phyloP scores from a whole-genome alignment of 1,139 yeast species.

The Saccharomyces hybrid region DNA sequence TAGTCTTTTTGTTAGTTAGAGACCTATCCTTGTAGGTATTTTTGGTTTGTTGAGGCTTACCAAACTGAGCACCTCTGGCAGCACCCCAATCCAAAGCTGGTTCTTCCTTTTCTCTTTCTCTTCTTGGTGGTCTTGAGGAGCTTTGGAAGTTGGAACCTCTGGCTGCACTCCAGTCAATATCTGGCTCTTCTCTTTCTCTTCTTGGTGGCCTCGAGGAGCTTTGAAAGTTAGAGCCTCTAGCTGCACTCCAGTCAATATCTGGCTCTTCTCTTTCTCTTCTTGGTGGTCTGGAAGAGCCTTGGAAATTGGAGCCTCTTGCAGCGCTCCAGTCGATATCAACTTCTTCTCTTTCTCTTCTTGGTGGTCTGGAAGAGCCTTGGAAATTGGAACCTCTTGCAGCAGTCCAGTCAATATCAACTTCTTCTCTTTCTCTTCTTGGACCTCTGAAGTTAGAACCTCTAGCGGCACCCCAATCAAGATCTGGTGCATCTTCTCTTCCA shows the following conservation, averaged over 20 bases:
- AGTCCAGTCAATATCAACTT: conserved; percentile 42
- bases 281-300: conserved; percentile 26
- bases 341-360: conserved; percentile 32
- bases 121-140: conserved; percentile 12
- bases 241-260: conserved; percentile 38
- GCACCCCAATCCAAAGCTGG: conserved; percentile 42
- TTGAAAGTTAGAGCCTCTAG: conserved; percentile 36
- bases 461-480: conserved; percentile 33
- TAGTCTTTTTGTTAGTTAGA: conserved; percentile 16
- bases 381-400: conserved; percentile 31
- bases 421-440: conserved; percentile 5
- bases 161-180: conserved; percentile 24
- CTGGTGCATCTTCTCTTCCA: conserved; percentile 6
- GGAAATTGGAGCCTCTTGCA: conserved; percentile 37
- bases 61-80: conserved; percentile 28
- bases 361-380: conserved; percentile 10
- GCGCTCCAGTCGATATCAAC: conserved; percentile 56
- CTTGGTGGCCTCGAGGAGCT: conserved; percentile 24
- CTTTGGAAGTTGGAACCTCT: conserved; percentile 14
- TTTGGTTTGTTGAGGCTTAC: conserved; percentile 17
- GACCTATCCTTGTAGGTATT: conserved; percentile 18
- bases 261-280: conserved; percentile 28
- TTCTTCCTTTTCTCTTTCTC: conserved; percentile 2
- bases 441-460: conserved; percentile 31
- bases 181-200: not conserved